Evolutionary conservation across 2,329 filamentous ascomycete species (phyloP).

Genomic region (Coniella lustricola): DNA sequence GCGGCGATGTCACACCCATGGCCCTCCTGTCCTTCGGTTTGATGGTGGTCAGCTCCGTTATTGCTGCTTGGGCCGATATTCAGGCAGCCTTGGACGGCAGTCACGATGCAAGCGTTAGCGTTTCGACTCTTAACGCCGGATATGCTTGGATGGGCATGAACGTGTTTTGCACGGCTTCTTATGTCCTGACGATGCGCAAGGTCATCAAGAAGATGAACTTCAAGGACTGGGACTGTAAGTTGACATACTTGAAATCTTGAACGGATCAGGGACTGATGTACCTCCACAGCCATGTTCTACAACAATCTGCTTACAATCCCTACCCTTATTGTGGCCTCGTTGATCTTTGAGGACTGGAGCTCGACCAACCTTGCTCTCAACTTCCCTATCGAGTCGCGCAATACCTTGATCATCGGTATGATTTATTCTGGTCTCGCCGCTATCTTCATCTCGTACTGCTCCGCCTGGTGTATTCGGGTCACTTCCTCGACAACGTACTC

Average conservation of each 20-base stretch:
- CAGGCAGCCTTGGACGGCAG: conserved; percentile 69
- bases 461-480: conserved; percentile 96
- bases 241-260: conserved; percentile 6
- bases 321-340: conserved; percentile 73
- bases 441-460: conserved; percentile 99
- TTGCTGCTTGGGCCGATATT: conserved; percentile 97
- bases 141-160: conserved; percentile 99
- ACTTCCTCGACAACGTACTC: conserved; percentile 97
- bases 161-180: conserved; percentile 87
- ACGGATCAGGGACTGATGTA: conserved; percentile 24
- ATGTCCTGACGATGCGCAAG: conserved; percentile 91
- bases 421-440: conserved; percentile 86
- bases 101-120: conserved; percentile 50
- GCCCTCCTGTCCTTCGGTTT: conserved; percentile 89
- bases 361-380: conserved; percentile 73
- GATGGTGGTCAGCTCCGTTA: conserved; percentile 91
- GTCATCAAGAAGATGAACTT: conserved; percentile 99
- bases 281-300: conserved; percentile 85
- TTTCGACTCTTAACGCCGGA: conserved; percentile 86
- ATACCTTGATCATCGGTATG: conserved; percentile 78
- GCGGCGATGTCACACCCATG: conserved; percentile 80
- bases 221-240: conserved; percentile 98
- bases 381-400: conserved; percentile 78
- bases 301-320: conserved; percentile 98
- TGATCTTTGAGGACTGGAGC: conserved; percentile 90